A percentile compares a stretch with the other conserved stretches of the same genome.
phyloP scores from a whole-genome alignment of 352 stramenopile genomes.

The Pythium monospermum region DNA sequence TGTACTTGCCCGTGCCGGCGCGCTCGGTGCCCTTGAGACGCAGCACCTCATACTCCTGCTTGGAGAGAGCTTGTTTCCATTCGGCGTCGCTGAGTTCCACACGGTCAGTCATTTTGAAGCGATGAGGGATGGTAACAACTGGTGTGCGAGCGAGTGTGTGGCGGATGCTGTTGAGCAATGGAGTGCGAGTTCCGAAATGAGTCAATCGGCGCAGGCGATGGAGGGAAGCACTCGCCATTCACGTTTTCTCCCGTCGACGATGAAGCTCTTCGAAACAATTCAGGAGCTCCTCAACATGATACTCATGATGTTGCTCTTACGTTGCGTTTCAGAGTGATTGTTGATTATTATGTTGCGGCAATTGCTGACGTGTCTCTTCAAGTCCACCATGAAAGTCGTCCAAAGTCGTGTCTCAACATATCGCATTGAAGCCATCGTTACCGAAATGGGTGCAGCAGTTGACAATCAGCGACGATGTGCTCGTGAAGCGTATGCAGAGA shows the following conservation, averaged over 20 bases:
- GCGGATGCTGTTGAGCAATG: slow-evolving; percentile 3
- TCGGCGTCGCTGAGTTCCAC: slow-evolving; percentile 62
- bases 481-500: no score
- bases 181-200: slow-evolving; percentile 12
- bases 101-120: slow-evolving; percentile 46
- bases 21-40: slow-evolving; percentile 89
- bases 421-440: no score
- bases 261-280: slow-evolving; percentile 23
- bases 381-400: no score
- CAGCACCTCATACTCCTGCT: slow-evolving; percentile 82
- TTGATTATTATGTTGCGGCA: no score
- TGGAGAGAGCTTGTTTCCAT: slow-evolving; percentile 77
- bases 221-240: slow-evolving; percentile 21
- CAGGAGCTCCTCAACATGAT: background rate
- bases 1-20: slow-evolving; percentile 84
- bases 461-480: no score
- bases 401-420: no score
- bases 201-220: slow-evolving; percentile 11
- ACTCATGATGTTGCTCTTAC: slow-evolving; percentile 3
- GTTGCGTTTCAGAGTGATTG: no score
- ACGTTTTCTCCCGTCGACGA: background rate
- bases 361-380: no score
- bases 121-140: slow-evolving; percentile 1
- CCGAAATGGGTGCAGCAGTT: no score
- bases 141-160: background rate